Evolutionary conservation across 2,329 filamentous ascomycete genomes (phyloP), one percentile per base, ranked within the genome.

Genomic region (Beauveria caledonica): DNA sequence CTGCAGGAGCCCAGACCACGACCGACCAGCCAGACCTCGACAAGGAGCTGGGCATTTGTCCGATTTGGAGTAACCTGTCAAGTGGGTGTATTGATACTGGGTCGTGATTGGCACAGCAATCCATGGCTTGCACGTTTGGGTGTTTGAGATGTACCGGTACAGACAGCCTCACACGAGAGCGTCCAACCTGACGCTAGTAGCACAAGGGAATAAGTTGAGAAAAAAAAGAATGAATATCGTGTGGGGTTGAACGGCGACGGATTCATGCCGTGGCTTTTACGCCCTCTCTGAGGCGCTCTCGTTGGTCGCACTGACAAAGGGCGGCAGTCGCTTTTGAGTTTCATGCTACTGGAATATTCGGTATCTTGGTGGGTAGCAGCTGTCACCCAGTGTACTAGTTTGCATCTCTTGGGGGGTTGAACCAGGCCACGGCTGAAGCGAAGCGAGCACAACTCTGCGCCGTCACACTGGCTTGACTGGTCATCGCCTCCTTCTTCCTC

Each of bases 261-360:
- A 25, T 27, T 55, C 21, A 6, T 19, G 42, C 53, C 15, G 33
- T 58, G 55, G 46, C 36, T 42, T 42, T 33, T 9, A 39, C 25
- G 21, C 46, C 23, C 46, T 45, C 25, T 49, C 15, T 57, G 19
- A 25, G 55, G 46, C 45, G 36, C 10, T 21, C 21, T 42, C 40
- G 56, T 17, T 58, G 56, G 55, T 13, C 27, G 45, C 36, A 58
- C 44, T 23, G 21, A 25, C 55, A 57, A 49, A 58, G 36, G 39
- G 39, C n/a, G 39, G 48, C 48, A 44, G 39, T 13, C 15, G 29
- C 44, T 59, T 59, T 59, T 59, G 57, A 59, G 57, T 59, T 59
- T 59, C 11, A 27, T 23, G n/a, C 48, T 51, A 58, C 46, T 39
- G 39, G 39, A 51, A 36, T 33, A 33, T 23, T 36, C 17, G 25